Evolutionary conservation across 1,284 basidiomycete species (phyloP).

Genomic region (Irpex lacteus): DNA sequence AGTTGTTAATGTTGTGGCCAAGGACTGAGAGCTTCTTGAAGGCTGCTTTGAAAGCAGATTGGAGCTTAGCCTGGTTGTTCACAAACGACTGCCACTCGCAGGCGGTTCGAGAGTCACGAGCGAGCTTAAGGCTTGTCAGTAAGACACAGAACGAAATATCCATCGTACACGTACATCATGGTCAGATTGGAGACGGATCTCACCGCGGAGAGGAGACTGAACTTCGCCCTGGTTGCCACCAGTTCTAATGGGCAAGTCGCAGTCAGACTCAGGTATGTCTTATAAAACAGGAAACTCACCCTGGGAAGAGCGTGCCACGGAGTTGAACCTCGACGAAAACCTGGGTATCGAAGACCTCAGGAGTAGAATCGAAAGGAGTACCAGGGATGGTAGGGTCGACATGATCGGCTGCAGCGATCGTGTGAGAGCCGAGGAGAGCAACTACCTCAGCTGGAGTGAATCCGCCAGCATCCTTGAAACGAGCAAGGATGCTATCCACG

Average conservation of each 20-base stretch:
- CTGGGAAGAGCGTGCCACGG: constrained; percentile 19
- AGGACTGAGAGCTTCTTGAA: constrained; percentile 31
- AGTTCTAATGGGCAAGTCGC: neutral
- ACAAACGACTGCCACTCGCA: constrained; percentile 26
- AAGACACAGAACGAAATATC: too few relatives aligned
- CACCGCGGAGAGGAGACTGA: constrained; percentile 14
- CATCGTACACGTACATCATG: constrained; percentile 6
- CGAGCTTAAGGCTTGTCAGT: constrained; percentile 12
- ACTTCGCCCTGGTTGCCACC: constrained; percentile 21
- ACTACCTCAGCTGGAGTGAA: constrained; percentile 25
- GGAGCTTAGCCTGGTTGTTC: constrained; percentile 29
- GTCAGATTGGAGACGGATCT: constrained; percentile 20
- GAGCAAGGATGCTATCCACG: constrained; percentile 18
- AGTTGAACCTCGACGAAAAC: constrained; percentile 29
- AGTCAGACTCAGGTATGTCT: too few relatives aligned
- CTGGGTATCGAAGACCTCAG: constrained; percentile 27
- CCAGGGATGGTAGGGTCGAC: constrained; percentile 25
- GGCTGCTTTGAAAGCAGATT: constrained; percentile 26
- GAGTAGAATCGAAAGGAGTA: constrained; percentile 31
- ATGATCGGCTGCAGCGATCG: constrained; percentile 24
- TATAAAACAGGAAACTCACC: neutral
- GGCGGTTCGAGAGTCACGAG: constrained; percentile 23
- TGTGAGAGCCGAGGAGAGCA: constrained; percentile 21
- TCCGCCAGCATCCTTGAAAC: constrained; percentile 24
- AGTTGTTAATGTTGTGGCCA: constrained; percentile 25